phyloP scores from a whole-genome alignment of 495 filamentous ascomycete genomes.

The Hypomontagnella submonticulosa region DNA sequence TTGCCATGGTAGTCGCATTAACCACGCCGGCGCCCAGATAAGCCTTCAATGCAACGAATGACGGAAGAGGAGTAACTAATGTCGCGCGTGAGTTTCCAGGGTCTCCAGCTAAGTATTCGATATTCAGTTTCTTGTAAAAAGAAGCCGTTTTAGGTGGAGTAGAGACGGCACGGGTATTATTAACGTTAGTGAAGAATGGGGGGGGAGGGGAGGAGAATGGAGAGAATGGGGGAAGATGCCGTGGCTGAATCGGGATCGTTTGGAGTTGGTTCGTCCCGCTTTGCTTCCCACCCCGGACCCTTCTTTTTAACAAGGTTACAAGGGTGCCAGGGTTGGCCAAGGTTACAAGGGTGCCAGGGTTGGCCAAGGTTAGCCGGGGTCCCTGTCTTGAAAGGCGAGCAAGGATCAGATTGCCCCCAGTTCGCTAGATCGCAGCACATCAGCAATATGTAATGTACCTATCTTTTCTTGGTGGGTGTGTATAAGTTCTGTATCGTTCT shows the following conservation, averaged over 20 bases:
- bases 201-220: conserved; percentile 17
- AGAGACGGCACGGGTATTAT: conserved; percentile 50
- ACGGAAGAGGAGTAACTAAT: conserved; percentile 39
- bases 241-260: conserved; percentile 45
- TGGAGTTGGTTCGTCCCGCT: conserved; percentile 45
- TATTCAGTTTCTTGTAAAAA: conserved; percentile 31
- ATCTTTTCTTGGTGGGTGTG: conserved; percentile 18
- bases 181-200: conserved; percentile 35
- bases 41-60: conserved; percentile 28
- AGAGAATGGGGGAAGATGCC: conserved; percentile 32
- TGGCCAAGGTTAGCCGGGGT: conserved; percentile 13
- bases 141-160: conserved; percentile 43
- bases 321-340: conserved; percentile 24
- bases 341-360: conserved; percentile 11
- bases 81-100: conserved; percentile 33
- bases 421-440: conserved; percentile 43
- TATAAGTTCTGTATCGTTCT: neutral
- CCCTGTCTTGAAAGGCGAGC: conserved; percentile 7
- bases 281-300: conserved; percentile 33
- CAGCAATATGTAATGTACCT: conserved; percentile 23
- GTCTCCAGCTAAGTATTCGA: conserved; percentile 19
- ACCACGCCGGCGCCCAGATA: conserved; percentile 17
- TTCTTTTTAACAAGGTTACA: conserved; percentile 2
- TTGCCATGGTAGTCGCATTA: conserved; percentile 27
- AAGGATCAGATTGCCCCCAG: conserved; percentile 42